These are phyloP conservation scores for Gomphus bonarii DNA, from an alignment of 1,284 basidiomycete species.

Conservation along the genomic window DNA sequence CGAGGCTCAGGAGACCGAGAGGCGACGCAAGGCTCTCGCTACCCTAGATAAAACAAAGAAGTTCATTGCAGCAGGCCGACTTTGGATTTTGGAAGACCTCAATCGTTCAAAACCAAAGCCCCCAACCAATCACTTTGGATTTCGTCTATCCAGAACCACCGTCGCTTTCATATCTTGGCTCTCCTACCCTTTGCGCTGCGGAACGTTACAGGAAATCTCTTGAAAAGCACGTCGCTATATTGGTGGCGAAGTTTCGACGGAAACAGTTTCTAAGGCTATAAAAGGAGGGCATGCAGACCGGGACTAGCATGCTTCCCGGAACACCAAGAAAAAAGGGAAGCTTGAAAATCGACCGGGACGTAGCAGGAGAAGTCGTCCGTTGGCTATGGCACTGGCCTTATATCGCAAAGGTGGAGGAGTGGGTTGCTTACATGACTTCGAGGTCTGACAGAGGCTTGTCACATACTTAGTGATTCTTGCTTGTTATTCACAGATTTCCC, in stretches of 20 bases:
- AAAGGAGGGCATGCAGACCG: conserved; percentile 1
- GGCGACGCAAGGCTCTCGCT: conserved; percentile 7
- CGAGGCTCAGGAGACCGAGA: conserved; percentile 5
- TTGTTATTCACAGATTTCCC: background rate
- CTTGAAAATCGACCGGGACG: conserved; percentile 3
- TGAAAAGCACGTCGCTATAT: conserved; percentile 1
- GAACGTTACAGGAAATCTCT: conserved; percentile 2
- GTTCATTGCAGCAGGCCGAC: conserved; percentile 3
- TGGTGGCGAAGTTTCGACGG: conserved; percentile 1
- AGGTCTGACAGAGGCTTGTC: conserved; percentile 8
- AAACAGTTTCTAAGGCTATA: conserved; percentile 8
- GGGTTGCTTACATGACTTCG: conserved; percentile 2
- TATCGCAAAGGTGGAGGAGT: conserved; percentile 3
- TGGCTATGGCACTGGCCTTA: conserved; percentile 11
- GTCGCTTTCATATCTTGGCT: background rate
- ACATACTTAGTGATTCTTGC: too few species aligned
- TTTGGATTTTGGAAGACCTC: conserved; percentile 9
- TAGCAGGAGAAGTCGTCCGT: conserved; percentile 6
- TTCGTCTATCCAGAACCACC: conserved; percentile 3
- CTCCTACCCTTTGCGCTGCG: background rate
- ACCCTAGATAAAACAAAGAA: conserved; percentile 6
- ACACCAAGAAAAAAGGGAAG: background rate
- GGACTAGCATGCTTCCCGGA: background rate
- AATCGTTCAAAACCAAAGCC: conserved; percentile 3
- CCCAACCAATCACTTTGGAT: conserved; percentile 2